Evolutionary conservation across 2,329 filamentous ascomycete species (phyloP).

Genomic region (Trichophyton verrucosum): DNA sequence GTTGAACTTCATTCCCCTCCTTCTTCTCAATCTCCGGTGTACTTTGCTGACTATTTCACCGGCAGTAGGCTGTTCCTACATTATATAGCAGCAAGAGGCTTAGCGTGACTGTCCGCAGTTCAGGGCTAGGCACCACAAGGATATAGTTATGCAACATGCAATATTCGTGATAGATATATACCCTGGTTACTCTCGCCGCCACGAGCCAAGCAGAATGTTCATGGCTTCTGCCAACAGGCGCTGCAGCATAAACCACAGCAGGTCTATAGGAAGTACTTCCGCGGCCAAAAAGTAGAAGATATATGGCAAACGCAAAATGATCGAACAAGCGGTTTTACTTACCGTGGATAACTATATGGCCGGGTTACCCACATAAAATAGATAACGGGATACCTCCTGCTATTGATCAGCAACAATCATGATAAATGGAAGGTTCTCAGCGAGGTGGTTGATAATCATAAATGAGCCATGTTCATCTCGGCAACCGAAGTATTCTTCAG

Average conservation of each 20-base stretch:
- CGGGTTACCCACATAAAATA: too few species aligned
- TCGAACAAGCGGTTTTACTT: too few species aligned
- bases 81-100: background rate
- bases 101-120: background rate
- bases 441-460: too few species aligned
- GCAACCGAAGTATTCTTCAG: too few species aligned
- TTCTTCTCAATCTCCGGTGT: background rate
- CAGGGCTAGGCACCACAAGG: background rate
- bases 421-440: too few species aligned
- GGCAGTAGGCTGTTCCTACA: background rate
- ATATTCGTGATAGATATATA: background rate
- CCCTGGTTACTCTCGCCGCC: background rate
- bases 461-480: too few species aligned
- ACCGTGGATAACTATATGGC: too few species aligned
- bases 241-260: background rate
- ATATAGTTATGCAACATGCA: background rate
- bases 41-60: background rate
- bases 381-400: too few species aligned
- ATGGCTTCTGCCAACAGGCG: background rate
- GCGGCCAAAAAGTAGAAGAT: background rate
- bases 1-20: background rate
- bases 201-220: background rate
- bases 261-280: background rate
- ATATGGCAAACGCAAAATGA: background rate
- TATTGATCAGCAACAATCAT: too few species aligned